Percentiles rank a stretch among this genome's conserved stretches.
Conservation (phyloP, 129 eudicot genomes). For the Flaveria trinervia region DNA sequence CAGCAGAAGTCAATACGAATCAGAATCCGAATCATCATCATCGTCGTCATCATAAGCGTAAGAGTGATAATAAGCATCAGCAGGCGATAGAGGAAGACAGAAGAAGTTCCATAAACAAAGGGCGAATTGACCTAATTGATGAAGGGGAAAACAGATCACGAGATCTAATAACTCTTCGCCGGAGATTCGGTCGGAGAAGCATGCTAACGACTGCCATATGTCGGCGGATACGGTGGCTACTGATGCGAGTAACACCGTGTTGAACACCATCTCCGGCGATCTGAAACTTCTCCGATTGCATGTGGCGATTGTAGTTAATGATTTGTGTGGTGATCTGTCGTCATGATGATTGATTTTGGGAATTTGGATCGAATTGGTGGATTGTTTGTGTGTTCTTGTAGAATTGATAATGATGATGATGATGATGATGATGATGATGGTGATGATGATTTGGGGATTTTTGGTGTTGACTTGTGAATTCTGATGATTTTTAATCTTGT, state of each 20-base stretch:
- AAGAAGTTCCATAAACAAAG: slow-evolving; percentile 49
- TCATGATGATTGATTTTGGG: background rate
- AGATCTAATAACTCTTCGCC: slow-evolving; percentile 43
- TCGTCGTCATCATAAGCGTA: slow-evolving; percentile 16
- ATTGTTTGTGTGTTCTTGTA: background rate
- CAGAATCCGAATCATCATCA: slow-evolving; percentile 26
- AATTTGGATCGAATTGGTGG: slow-evolving; percentile 12
- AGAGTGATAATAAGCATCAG: slow-evolving; percentile 18
- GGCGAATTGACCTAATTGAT: slow-evolving; percentile 44
- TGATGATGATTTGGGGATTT: background rate
- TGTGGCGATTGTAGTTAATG: background rate
- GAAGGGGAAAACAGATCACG: slow-evolving; percentile 51
- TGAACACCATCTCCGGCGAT: slow-evolving; percentile 46
- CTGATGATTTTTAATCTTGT: background rate
- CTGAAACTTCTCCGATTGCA: slow-evolving; percentile 9
- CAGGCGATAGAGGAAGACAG: slow-evolving; percentile 43
- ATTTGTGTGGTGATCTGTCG: slow-evolving; percentile 23
- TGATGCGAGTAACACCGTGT: slow-evolving; percentile 40
- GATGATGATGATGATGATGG: background rate
- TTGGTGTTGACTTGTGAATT: slow-evolving; percentile 25
- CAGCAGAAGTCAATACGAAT: slow-evolving; percentile 25
- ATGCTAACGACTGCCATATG: slow-evolving; percentile 47
- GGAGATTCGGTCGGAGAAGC: slow-evolving; percentile 42
- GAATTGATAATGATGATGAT: background rate
- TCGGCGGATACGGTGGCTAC: slow-evolving; percentile 45